Evolutionary conservation across 2,329 filamentous ascomycete genomes (phyloP).

Genomic region (Hymenoscyphus albidus): DNA sequence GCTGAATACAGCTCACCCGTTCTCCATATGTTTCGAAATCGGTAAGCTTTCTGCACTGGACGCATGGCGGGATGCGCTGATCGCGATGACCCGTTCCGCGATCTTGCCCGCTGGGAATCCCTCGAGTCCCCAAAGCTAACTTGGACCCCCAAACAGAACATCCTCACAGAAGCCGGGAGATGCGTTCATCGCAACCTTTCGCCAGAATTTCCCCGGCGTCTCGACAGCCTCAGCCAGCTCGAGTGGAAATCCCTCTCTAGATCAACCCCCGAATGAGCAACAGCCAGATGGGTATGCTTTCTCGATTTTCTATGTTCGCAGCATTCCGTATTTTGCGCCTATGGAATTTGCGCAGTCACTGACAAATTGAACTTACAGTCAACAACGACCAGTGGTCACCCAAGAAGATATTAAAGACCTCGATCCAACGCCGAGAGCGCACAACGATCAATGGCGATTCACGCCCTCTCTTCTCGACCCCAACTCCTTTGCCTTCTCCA

Average conservation of each 20-base stretch:
- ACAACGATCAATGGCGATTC: conserved; percentile 80
- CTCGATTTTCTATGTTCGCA: neutral
- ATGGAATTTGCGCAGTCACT: conserved; percentile 6
- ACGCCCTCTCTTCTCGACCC: conserved; percentile 87
- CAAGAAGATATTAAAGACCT: conserved; percentile 59
- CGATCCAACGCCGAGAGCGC: conserved; percentile 76
- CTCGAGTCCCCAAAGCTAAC: conserved; percentile 17
- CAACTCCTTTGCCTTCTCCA: conserved; percentile 74
- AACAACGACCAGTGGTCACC: conserved; percentile 21
- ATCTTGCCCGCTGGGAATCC: neutral
- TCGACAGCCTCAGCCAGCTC: conserved; percentile 41
- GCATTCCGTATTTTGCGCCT: neutral
- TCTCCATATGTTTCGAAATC: conserved; percentile 37
- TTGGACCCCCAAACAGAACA: conserved; percentile 45
- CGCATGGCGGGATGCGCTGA: conserved; percentile 3
- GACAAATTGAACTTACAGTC: conserved; percentile 21
- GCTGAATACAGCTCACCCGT: conserved; percentile 21
- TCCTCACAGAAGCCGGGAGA: conserved; percentile 77
- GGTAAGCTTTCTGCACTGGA: conserved; percentile 27
- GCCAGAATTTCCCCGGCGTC: conserved; percentile 77
- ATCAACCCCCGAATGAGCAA: conserved; percentile 28
- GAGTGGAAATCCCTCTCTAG: conserved; percentile 5
- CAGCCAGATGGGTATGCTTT: conserved; percentile 17
- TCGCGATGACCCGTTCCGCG: neutral
- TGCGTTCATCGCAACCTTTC: conserved; percentile 79